Evolutionary conservation across 2,329 filamentous ascomycete genomes (phyloP), one percentile per base, ranked within the genome.

Genomic region (Aspergillus sp.): DNA sequence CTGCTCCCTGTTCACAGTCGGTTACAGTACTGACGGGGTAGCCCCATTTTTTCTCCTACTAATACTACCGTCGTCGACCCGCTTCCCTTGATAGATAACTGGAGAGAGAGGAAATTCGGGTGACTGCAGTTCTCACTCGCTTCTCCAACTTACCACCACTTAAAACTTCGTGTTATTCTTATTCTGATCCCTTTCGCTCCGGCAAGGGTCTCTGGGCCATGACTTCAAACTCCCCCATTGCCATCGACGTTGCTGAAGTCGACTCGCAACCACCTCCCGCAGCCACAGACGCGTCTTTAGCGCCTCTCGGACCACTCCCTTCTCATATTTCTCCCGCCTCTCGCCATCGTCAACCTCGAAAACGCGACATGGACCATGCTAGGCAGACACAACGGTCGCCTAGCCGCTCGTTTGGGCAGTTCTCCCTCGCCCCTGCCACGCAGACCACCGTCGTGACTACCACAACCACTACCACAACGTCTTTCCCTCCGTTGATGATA

Each of bases 391-490:
- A 48, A 30, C 55, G 57, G 47, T 60, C n/a, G 48, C 61, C 7
- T 59, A 19, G 58, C 35, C 57, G 59, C 50, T 74, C 77, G 41
- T 65, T 83, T 47, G 80, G 75, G 40, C 78, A 80, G 58, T 75
- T 83, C 49, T 79, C 78, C 2, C 80, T 81, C 56, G 79, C 77
- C 47, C 80, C 80, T 29, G 76, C 80, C 10, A 83, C 80, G 8
- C 77, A 80, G 58, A 82, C 80, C 7, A 83, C 80, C 0, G 76
- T 82, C 7, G 81, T 95, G 52, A 95, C 90, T 1, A 96, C 91
- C 0, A 96, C 90, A 0, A 96, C 89, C 0, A 94, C 88, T 0
- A 94, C 90, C 1, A 87, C 83, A 66, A 76, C 88, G 68, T 68
- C 74, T 10, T 94, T 93, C 55, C 90, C 91, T 41, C 88, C 88